Evolutionary conservation across 495 filamentous ascomycete species (phyloP).

Genomic region (Penicillium coprophilum): DNA sequence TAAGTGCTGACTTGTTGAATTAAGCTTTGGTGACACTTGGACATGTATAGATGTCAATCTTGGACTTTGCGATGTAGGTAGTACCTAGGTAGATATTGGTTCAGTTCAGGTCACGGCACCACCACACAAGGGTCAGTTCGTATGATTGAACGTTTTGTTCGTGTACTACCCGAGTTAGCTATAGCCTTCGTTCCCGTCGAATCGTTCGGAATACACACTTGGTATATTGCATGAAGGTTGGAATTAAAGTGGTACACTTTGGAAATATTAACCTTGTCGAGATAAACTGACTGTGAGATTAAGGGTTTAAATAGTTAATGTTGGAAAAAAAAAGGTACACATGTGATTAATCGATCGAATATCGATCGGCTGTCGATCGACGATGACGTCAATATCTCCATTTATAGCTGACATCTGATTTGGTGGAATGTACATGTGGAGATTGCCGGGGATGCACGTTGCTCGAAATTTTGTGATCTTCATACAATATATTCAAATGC

Average conservation of each 20-base stretch:
- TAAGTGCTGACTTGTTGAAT: neutral
- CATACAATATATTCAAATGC: slow-evolving; percentile 22
- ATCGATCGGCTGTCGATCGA: neutral
- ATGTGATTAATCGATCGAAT: neutral
- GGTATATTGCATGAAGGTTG: neutral
- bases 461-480: slow-evolving; percentile 4
- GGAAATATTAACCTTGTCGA: neutral
- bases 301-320: neutral
- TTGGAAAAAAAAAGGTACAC: neutral
- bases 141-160: neutral
- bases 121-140: neutral
- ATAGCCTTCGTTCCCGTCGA: neutral
- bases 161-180: slow-evolving; percentile 6
- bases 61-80: neutral
- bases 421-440: too few species aligned
- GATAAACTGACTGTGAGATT: too few species aligned
- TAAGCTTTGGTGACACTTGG: slow-evolving; percentile 1
- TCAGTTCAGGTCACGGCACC: neutral
- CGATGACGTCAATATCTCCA: slow-evolving; percentile 3
- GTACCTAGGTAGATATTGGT: neutral
- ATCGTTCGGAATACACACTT: neutral
- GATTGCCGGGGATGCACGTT: too few species aligned
- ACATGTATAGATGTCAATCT: neutral
- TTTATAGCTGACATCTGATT: neutral
- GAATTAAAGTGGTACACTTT: neutral